Evolutionary conservation across 257 asterid genomes (phyloP).

Genomic region (Solanum ossicruentum): DNA sequence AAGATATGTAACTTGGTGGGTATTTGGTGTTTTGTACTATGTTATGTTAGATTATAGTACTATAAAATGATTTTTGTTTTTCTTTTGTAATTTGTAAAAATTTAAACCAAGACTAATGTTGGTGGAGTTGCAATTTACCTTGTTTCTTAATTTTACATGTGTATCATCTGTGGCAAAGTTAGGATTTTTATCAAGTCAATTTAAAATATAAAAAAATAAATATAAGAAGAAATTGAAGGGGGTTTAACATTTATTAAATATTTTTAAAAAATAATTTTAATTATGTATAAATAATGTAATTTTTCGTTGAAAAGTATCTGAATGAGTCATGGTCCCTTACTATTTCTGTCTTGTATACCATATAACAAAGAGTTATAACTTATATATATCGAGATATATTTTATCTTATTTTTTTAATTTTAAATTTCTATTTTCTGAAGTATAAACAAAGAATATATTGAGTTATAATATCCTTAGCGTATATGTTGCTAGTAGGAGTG

Average conservation of each 20-base stretch:
- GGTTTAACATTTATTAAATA: too few species aligned
- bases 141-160: neutral
- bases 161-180: fast-evolving
- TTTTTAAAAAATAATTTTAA: too few species aligned
- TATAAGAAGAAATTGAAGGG: too few species aligned
- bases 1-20: slow-evolving; percentile 4
- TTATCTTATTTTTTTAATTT: neutral
- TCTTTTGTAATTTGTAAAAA: neutral
- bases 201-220: too few species aligned
- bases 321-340: too few species aligned
- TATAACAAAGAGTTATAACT: neutral
- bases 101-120: neutral
- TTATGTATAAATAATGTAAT: too few species aligned
- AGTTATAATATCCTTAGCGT: too few species aligned
- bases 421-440: neutral
- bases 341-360: neutral
- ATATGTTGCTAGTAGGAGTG: too few species aligned
- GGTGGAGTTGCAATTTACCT: neutral
- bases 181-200: too few species aligned
- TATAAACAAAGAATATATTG: neutral
- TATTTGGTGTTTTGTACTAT: neutral
- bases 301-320: too few species aligned
- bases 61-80: neutral
- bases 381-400: neutral
- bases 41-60: neutral